phyloP scores from a whole-genome alignment of 2,329 filamentous ascomycete species.

The Scopulariopsis brevicaulis region DNA sequence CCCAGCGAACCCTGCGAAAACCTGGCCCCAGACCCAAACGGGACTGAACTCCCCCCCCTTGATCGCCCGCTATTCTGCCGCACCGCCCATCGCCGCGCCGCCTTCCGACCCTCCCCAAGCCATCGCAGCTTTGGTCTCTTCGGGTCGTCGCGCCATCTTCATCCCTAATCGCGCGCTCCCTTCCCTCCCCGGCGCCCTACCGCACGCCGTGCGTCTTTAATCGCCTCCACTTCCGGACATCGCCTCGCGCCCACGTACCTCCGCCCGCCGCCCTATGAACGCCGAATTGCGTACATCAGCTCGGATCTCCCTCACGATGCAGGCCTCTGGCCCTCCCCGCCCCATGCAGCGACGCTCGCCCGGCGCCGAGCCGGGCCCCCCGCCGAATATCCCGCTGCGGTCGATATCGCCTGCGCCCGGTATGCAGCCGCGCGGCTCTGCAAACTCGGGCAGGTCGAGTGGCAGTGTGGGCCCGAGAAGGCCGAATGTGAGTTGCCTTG shows the following conservation, averaged over 20 bases:
- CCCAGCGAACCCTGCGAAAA: neutral
- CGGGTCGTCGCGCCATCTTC: neutral
- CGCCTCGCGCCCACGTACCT: neutral
- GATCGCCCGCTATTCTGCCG: neutral
- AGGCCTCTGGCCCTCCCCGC: slow-evolving; percentile 37
- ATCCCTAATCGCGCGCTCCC: neutral
- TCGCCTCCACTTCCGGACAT: neutral
- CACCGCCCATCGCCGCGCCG: neutral
- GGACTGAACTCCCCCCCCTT: neutral
- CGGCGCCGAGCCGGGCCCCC: slow-evolving; percentile 47
- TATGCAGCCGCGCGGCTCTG: slow-evolving; percentile 52
- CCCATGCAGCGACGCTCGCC: slow-evolving; percentile 49
- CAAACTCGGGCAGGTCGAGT: slow-evolving; percentile 44
- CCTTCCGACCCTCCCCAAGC: neutral
- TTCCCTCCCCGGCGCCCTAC: neutral
- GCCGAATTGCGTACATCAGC: neutral
- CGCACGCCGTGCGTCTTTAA: neutral
- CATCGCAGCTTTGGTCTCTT: neutral
- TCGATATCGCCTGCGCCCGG: slow-evolving; percentile 48
- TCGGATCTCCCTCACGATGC: slow-evolving; percentile 24
- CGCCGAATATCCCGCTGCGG: slow-evolving; percentile 41
- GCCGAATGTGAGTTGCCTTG: slow-evolving; percentile 41
- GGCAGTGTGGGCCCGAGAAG: slow-evolving; percentile 28
- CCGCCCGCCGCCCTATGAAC: too few species aligned
- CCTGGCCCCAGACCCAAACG: neutral